Evolutionary conservation across 2,329 filamentous ascomycete genomes (phyloP).

Genomic region (Ophiostoma populinum): DNA sequence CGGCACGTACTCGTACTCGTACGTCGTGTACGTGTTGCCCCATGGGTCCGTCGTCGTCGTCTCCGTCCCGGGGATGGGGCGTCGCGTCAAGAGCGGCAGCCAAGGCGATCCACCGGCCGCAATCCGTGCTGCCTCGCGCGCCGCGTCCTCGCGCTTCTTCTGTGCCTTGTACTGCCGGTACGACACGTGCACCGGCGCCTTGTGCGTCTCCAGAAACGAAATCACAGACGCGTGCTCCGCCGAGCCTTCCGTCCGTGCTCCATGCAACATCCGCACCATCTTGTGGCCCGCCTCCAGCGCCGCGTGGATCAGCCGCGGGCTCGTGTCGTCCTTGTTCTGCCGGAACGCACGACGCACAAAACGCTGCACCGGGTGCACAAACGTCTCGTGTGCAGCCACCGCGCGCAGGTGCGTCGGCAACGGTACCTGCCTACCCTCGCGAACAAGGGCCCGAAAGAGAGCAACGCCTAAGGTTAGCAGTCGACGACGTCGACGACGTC

Average conservation of each 20-base stretch:
- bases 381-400: slow-evolving; percentile 11
- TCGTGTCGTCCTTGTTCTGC: slow-evolving; percentile 39
- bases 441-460: slow-evolving; percentile 54
- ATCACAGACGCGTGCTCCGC: slow-evolving; percentile 25
- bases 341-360: slow-evolving; percentile 46
- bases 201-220: slow-evolving; percentile 19
- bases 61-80: slow-evolving; percentile 10
- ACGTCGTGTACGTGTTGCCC: not conserved
- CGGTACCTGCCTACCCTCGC: slow-evolving; percentile 33
- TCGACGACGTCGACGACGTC: slow-evolving; percentile 1
- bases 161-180: not conserved
- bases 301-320: slow-evolving; percentile 39
- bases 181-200: not conserved
- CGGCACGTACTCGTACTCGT: slow-evolving; percentile 25
- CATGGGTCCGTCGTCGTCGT: slow-evolving; percentile 6
- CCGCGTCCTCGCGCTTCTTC: not conserved
- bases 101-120: slow-evolving; percentile 11
- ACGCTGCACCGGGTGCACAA: slow-evolving; percentile 31
- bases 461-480: slow-evolving; percentile 35
- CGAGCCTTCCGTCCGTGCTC: slow-evolving; percentile 21
- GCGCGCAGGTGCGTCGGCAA: slow-evolving; percentile 30
- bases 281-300: slow-evolving; percentile 50
- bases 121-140: not conserved
- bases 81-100: slow-evolving; percentile 12
- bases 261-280: slow-evolving; percentile 18